Conservation (phyloP, 1,284 basidiomycete species). For the Puccinia brachypodii region DNA sequence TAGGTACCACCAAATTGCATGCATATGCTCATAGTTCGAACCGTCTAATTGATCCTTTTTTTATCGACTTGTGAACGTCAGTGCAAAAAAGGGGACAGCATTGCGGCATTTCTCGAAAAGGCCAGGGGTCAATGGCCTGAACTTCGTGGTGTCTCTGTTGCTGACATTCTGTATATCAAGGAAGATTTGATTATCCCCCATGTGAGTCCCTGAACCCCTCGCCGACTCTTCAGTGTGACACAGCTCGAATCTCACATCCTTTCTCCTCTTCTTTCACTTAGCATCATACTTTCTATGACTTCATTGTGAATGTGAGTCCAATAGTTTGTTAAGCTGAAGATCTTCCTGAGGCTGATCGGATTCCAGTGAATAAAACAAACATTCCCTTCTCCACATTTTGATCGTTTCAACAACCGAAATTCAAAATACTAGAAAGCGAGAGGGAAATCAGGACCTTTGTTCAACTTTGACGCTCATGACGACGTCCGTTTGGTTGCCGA, state of each 20-base stretch:
- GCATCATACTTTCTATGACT: conserved; percentile 51
- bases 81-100: conserved; percentile 98
- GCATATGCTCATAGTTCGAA: conserved; percentile 48
- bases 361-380: conserved; percentile 20
- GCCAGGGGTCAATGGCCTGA: conserved; percentile 90
- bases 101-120: conserved; percentile 85
- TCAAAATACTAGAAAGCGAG: conserved; percentile 75
- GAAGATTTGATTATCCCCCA: conserved; percentile 95
- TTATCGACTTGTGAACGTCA: conserved; percentile 56
- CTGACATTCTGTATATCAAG: conserved; percentile 98
- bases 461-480: conserved; percentile 99
- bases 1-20: conserved; percentile 59
- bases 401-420: conserved; percentile 50
- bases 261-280: not conserved
- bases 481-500: conserved; percentile 94
- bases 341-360: conserved; percentile 14
- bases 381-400: conserved; percentile 51
- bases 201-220: conserved; percentile 60
- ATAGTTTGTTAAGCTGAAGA: not conserved
- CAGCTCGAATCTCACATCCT: not conserved
- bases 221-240: not conserved
- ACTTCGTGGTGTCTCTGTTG: conserved; percentile 80
- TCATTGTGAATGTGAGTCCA: conserved; percentile 38
- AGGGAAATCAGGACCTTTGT: conserved; percentile 94
- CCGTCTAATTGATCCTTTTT: conserved; percentile 25